Percentiles rank a stretch among this genome's conserved stretches.
Conservation (phyloP, 768 basidiomycete species). For the Pleurotus pulmonarius region DNA sequence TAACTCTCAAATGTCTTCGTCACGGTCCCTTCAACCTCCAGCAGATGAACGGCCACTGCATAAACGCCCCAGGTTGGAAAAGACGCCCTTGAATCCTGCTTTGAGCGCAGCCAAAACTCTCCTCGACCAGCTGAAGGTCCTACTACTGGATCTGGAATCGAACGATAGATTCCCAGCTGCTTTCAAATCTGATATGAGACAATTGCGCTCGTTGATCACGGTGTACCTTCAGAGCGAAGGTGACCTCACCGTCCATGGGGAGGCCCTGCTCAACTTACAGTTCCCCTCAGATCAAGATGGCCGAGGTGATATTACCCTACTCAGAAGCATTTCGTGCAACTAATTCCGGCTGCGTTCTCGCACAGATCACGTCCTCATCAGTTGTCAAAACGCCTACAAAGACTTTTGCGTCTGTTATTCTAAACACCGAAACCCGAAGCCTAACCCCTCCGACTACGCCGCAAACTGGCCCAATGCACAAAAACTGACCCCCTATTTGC, state of each 20-base stretch:
- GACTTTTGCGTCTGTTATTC: neutral
- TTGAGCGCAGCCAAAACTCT: neutral
- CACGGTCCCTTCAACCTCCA: neutral
- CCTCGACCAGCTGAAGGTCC: neutral
- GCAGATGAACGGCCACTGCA: neutral
- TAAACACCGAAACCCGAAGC: neutral
- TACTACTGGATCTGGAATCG: neutral
- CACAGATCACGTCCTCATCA: neutral
- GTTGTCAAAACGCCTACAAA: neutral
- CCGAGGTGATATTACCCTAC: neutral
- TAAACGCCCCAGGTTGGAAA: neutral
- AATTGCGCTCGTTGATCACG: neutral
- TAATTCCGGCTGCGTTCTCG: neutral
- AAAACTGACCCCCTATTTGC: neutral
- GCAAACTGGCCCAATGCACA: neutral
- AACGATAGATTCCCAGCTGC: neutral
- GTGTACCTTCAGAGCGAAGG: neutral
- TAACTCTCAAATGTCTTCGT: neutral
- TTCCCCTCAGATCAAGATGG: neutral
- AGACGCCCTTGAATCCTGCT: neutral
- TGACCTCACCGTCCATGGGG: neutral
- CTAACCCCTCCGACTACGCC: neutral
- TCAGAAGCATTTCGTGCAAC: neutral
- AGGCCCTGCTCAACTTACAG: neutral
- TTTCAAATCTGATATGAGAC: neutral